Evolutionary conservation across 768 basidiomycete species (phyloP).

Genomic region (Chalciporus chontae): DNA sequence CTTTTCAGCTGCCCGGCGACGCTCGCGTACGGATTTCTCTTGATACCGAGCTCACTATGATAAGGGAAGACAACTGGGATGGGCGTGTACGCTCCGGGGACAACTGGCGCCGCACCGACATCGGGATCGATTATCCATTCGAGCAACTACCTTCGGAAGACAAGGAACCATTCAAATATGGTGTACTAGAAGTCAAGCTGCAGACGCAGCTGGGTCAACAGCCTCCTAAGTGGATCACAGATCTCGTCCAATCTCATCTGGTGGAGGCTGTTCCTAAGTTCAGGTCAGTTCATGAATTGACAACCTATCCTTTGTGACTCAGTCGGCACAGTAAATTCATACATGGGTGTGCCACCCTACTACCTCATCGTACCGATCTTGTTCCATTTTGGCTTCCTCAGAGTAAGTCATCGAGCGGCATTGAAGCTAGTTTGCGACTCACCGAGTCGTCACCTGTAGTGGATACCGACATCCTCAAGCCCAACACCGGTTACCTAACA

Average conservation of each 20-base stretch:
- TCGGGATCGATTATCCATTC: constrained; percentile 92
- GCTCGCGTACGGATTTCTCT: constrained; percentile 98
- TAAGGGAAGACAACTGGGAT: constrained; percentile 98
- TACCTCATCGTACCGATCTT: constrained; percentile 90
- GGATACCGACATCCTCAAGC: constrained; percentile 95
- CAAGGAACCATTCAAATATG: constrained; percentile 94
- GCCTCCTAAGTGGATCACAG: constrained; percentile 94
- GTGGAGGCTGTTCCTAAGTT: constrained; percentile 99
- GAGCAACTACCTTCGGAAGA: constrained; percentile 70
- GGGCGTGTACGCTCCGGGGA: constrained; percentile 67
- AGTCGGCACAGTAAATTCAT: constrained; percentile 73
- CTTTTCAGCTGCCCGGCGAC: constrained; percentile 98
- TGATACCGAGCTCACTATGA: constrained; percentile 92
- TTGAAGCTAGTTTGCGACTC: background rate
- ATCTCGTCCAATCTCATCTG: constrained; percentile 91
- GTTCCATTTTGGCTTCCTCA: constrained; percentile 99
- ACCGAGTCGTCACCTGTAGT: constrained; percentile 41
- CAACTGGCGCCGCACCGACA: constrained; percentile 94
- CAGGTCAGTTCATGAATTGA: constrained; percentile 46
- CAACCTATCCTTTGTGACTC: background rate
- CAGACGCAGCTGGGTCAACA: constrained; percentile 96
- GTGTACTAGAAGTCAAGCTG: constrained; percentile 94
- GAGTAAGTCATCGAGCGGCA: constrained; percentile 45
- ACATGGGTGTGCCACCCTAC: constrained; percentile 90
- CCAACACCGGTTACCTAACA: constrained; percentile 73